Evolutionary conservation across 106 monocot genomes (phyloP), one percentile per base, ranked within the genome.

Genomic region (Acorus gramineus): DNA sequence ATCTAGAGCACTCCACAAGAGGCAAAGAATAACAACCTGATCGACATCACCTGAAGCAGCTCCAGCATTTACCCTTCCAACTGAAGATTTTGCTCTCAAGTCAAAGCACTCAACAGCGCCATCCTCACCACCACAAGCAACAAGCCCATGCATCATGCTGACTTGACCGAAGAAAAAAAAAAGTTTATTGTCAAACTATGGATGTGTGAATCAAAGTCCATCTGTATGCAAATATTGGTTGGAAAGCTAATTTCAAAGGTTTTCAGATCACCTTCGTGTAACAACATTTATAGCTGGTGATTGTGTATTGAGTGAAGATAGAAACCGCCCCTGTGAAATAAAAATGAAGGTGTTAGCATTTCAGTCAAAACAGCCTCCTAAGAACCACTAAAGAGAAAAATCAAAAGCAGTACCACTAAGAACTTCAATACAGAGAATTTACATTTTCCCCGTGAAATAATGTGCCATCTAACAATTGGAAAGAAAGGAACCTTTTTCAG

Each of bases 101-200:
- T 98, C 96, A 83, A 91, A 98, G 70, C 87, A 98, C 65, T 98
- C 96, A 4, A 91, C 80, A 56, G 77, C 82, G 53, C 96, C 96
- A 79, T 98, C 96, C 56, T 98, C 91, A 75, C 96, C 96, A 75
- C 96, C 96, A 82, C 79, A 83, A 71, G 87, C 96, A 82, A 98
- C 67, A 70, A 98, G 87, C 47, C 96, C 96, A 85, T 98, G 96
- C 60, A 91, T 57, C 4, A 28, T 52, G 60, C 95, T 96, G 57
- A 46, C 60, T 60, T 47, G 14, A 63, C 50, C 7, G 42, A 51
- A 76, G 14, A 60, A 65, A 60, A 66, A 3, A 73, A 8, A 57
- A 46, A 65, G 14, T 28, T 7, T 5, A 28, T 48, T 4, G 5
- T 10, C 58, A 8, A 46, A n/a, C 7, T 47, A 8, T 14, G 63